phyloP scores from a whole-genome alignment of 306 rosid genomes.

The Malus sieversii region DNA sequence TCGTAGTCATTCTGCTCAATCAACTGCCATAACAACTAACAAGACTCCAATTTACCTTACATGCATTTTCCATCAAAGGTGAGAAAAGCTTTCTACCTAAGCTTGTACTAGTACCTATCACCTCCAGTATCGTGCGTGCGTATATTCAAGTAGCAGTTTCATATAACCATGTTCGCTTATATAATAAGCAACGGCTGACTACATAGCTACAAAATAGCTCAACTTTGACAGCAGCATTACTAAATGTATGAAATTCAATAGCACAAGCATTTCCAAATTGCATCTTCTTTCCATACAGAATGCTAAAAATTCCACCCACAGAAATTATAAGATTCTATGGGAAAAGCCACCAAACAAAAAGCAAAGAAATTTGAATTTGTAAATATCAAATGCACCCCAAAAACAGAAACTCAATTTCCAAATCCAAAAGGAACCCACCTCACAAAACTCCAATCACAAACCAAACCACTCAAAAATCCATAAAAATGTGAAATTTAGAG shows the following conservation, averaged over 20 bases:
- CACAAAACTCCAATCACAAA: background rate
- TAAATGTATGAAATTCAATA: background rate
- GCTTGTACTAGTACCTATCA: background rate
- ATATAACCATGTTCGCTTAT: background rate
- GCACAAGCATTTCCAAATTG: background rate
- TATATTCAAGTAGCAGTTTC: background rate
- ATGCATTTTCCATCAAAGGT: background rate
- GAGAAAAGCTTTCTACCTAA: background rate
- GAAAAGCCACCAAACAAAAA: background rate
- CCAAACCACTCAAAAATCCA: background rate
- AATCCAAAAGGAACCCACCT: conserved; percentile 2
- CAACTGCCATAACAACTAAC: background rate
- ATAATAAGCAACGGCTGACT: background rate
- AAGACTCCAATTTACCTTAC: background rate
- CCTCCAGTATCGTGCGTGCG: background rate
- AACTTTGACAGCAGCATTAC: background rate
- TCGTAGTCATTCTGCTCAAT: background rate
- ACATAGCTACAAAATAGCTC: background rate
- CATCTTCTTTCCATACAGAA: background rate
- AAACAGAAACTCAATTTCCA: background rate
- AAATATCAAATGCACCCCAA: background rate
- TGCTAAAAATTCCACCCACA: background rate
- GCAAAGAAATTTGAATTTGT: background rate
- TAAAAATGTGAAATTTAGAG: background rate
- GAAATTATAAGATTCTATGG: background rate